phyloP scores from a whole-genome alignment of 2,329 filamentous ascomycete genomes.

The Colletotrichum tropicicola region DNA sequence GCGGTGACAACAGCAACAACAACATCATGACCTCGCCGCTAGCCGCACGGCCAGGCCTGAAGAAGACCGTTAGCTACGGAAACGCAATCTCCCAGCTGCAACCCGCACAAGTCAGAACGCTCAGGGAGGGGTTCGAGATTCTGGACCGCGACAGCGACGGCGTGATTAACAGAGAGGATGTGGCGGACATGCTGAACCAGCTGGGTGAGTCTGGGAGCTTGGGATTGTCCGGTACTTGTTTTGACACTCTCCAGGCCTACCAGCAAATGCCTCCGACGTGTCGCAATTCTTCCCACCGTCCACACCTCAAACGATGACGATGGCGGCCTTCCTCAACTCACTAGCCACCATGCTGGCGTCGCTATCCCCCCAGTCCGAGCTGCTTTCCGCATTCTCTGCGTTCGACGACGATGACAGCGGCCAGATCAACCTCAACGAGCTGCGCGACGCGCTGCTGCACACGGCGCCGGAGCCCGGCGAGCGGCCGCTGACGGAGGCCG shows the following conservation, averaged over 20 bases:
- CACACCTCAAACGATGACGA: conserved; percentile 76
- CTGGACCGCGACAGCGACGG: conserved; percentile 91
- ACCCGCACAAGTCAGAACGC: conserved; percentile 82
- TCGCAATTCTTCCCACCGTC: conserved; percentile 83
- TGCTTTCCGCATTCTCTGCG: conserved; percentile 89
- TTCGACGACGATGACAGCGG: conserved; percentile 97
- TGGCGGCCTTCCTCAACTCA: conserved; percentile 86
- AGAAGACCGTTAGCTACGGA: conserved; percentile 50
- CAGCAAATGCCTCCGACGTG: conserved; percentile 76
- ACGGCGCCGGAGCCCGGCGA: conserved; percentile 81
- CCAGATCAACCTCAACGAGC: conserved; percentile 84
- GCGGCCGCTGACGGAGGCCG: conserved; percentile 69
- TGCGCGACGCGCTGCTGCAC: conserved; percentile 84
- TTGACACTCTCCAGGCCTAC: conserved; percentile 66
- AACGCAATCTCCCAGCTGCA: conserved; percentile 78
- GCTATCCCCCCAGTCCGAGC: conserved; percentile 80
- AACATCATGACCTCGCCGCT: conserved; percentile 49
- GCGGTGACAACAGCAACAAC: conserved; percentile 32
- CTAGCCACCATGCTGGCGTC: conserved; percentile 78
- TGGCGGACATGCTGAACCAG: conserved; percentile 87
- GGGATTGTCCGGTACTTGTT: not conserved
- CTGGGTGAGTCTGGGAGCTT: conserved; percentile 63
- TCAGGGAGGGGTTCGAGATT: conserved; percentile 94
- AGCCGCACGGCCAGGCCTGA: conserved; percentile 40
- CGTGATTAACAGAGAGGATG: conserved; percentile 80